phyloP scores from a whole-genome alignment of 1,284 basidiomycete genomes.

The Trichosporon sp. region DNA sequence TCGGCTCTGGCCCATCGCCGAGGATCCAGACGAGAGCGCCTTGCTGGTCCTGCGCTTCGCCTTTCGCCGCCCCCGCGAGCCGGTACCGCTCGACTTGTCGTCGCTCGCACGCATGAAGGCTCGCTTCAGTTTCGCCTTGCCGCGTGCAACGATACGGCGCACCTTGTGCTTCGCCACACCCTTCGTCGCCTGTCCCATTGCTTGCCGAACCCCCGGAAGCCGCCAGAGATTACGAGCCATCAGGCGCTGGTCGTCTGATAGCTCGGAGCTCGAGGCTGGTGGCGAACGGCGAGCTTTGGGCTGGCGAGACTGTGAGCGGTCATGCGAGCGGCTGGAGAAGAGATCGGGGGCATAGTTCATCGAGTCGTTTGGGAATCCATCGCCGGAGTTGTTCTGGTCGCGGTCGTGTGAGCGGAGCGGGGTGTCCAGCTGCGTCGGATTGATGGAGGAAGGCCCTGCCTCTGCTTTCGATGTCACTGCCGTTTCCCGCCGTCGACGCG shows the following conservation, averaged over 20 bases:
- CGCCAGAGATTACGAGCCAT: neutral
- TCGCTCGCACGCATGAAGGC: neutral
- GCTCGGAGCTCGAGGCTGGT: neutral
- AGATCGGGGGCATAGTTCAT: neutral
- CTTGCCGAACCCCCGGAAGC: neutral
- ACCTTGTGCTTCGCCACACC: neutral
- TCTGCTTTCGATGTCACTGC: neutral
- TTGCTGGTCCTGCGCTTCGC: neutral
- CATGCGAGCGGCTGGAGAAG: neutral
- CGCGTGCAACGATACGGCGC: neutral
- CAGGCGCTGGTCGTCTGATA: neutral
- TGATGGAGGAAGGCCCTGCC: neutral
- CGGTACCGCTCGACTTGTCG: neutral
- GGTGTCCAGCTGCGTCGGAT: neutral
- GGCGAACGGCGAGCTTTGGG: neutral
- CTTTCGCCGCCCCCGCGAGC: neutral
- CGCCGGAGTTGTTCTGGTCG: neutral
- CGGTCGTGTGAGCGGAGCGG: neutral
- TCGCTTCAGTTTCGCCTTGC: neutral
- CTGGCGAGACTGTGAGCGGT: neutral
- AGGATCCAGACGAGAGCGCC: neutral
- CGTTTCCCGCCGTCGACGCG: neutral
- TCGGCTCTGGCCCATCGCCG: neutral
- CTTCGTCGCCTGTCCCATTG: neutral
- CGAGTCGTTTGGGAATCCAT: neutral